Conservation (phyloP, 1,284 basidiomycete genomes). For the Wolfiporia cocos region DNA sequence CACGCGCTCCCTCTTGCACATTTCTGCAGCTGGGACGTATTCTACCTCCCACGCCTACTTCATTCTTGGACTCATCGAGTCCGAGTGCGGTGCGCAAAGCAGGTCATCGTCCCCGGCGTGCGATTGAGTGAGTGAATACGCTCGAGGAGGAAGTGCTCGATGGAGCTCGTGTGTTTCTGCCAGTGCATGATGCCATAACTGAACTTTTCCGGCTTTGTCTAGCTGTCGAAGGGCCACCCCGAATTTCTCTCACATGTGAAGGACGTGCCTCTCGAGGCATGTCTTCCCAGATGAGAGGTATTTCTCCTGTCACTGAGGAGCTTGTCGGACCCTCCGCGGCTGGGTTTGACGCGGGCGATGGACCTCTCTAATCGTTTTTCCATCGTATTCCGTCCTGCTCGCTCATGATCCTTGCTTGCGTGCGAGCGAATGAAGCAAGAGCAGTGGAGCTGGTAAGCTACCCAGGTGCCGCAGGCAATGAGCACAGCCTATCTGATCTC, state of each 20-base stretch:
- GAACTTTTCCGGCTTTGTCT: conserved; percentile 63
- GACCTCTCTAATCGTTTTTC: conserved; percentile 49
- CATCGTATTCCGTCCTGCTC: conserved; percentile 49
- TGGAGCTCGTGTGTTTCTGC: conserved; percentile 73
- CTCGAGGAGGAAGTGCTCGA: conserved; percentile 86
- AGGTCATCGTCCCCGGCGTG: conserved; percentile 58
- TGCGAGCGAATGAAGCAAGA: conserved; percentile 36
- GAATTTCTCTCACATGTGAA: conserved; percentile 78
- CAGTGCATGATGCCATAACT: conserved; percentile 86
- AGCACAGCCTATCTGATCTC: conserved; percentile 30
- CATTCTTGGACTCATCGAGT: conserved; percentile 52
- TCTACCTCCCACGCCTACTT: conserved; percentile 78
- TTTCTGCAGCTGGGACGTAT: conserved; percentile 95
- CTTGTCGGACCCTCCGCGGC: conserved; percentile 22
- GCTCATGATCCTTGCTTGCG: conserved; percentile 61
- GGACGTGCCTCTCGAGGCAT: conserved; percentile 38
- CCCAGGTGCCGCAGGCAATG: conserved; percentile 16
- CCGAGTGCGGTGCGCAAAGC: conserved; percentile 34
- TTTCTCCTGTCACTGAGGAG: conserved; percentile 68
- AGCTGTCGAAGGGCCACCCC: conserved; percentile 80
- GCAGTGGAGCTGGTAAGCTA: conserved; percentile 13
- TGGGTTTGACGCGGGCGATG: conserved; percentile 35
- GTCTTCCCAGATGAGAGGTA: conserved; percentile 48
- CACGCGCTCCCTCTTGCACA: conserved; percentile 75
- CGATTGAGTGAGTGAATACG: conserved; percentile 77